A percentile compares a stretch with the other conserved stretches of the same genome.
phyloP scores from a whole-genome alignment of 2,329 filamentous ascomycete genomes.

The Apiospora pterosperma region DNA sequence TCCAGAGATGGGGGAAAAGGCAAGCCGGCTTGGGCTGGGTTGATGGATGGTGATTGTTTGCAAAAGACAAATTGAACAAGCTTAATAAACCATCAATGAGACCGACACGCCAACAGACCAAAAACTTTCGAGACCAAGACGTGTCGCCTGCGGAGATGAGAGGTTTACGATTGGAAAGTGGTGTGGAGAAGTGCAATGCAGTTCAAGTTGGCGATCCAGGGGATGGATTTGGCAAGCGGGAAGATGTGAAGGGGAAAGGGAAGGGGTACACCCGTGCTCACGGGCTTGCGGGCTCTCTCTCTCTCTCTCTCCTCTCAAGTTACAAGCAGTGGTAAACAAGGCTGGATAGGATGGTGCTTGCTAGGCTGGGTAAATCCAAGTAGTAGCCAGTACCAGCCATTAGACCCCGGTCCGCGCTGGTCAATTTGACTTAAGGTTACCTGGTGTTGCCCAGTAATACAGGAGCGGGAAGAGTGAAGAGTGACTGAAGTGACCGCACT shows the following conservation, averaged over 20 bases:
- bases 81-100: background rate
- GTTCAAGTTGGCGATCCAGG: conserved; percentile 5
- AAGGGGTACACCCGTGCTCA: background rate
- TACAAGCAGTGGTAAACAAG: background rate
- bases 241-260: background rate
- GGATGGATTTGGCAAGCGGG: conserved; percentile 4
- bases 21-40: background rate
- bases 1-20: background rate
- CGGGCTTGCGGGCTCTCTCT: background rate
- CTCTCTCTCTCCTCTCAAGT: background rate
- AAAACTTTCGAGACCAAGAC: conserved; percentile 3
- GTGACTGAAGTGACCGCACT: background rate
- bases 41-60: background rate
- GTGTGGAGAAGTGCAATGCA: conserved; percentile 7
- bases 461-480: background rate
- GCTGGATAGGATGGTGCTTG: background rate
- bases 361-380: background rate
- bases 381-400: background rate
- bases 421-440: background rate
- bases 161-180: conserved; percentile 6
- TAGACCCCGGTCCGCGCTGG: background rate
- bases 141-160: conserved; percentile 6
- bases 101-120: conserved; percentile 1
- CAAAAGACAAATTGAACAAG: background rate
- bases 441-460: background rate